Evolutionary conservation across 139 green algal species (phyloP).

Genomic region (Protoeuglena noctilucae): DNA sequence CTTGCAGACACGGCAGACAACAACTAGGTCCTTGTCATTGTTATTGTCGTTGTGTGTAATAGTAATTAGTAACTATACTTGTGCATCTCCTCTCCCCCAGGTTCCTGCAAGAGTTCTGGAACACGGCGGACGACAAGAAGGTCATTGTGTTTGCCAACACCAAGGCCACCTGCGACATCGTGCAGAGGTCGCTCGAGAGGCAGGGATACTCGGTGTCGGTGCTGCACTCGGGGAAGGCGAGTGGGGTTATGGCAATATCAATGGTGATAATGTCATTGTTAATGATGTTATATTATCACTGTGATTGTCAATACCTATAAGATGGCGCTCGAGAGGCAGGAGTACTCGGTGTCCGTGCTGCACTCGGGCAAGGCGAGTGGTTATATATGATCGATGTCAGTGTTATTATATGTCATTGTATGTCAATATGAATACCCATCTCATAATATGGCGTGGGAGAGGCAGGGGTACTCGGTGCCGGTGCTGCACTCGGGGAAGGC

Average conservation of each 20-base stretch:
- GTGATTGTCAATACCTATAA: slow-evolving; percentile 92
- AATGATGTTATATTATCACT: slow-evolving; percentile 72
- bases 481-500: slow-evolving; percentile 85
- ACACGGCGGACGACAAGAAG: slow-evolving; percentile 46
- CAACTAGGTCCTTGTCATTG: no score
- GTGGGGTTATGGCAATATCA: no score
- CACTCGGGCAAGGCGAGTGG: slow-evolving; percentile 87
- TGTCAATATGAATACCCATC: slow-evolving; percentile 94
- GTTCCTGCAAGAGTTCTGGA: slow-evolving; percentile 16
- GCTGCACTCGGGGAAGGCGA: slow-evolving; percentile 85
- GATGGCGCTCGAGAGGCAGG: slow-evolving; percentile 6
- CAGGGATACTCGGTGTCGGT: slow-evolving; percentile 29
- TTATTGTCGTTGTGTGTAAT: no score
- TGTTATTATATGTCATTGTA: no score
- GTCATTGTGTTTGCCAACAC: slow-evolving; percentile 97
- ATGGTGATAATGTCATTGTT: no score
- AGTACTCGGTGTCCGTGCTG: slow-evolving; percentile 42
- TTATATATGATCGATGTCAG: no score
- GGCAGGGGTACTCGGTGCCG: slow-evolving; percentile 20
- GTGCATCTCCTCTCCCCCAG: neutral
- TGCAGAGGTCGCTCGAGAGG: slow-evolving; percentile 2
- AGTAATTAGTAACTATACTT: neutral
- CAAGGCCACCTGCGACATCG: slow-evolving; percentile 21
- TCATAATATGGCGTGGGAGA: slow-evolving; percentile 19
- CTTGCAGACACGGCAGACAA: no score